phyloP scores from a whole-genome alignment of 495 filamentous ascomycete species.

The Aspergillus saccharolyticus region DNA sequence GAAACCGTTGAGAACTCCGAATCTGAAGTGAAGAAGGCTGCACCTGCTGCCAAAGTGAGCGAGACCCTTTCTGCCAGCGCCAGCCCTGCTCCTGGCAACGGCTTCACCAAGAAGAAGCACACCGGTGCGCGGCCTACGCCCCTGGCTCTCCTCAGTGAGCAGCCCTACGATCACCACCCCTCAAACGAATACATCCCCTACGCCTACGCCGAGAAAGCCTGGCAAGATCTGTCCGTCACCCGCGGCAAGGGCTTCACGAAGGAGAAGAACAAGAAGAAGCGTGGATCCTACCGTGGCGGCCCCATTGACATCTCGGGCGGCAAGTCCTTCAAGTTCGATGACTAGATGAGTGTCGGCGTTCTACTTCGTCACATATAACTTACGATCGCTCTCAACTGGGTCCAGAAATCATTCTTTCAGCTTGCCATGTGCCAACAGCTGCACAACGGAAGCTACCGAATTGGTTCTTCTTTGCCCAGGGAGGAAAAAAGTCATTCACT shows the following conservation, averaged over 20 bases:
- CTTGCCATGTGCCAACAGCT: neutral
- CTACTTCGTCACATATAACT: too few relatives aligned
- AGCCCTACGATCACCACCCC: constrained; percentile 44
- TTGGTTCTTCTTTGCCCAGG: neutral
- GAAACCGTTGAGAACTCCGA: constrained; percentile 33
- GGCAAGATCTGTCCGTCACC: constrained; percentile 80
- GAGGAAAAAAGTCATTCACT: constrained; percentile 7
- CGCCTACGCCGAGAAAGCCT: constrained; percentile 84
- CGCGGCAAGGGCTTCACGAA: constrained; percentile 98
- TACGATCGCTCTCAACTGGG: too few relatives aligned
- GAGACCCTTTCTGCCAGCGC: constrained; percentile 30
- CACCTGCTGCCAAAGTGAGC: constrained; percentile 29
- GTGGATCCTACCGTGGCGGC: constrained; percentile 83
- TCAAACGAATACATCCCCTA: constrained; percentile 74
- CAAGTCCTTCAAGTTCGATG: constrained; percentile 82
- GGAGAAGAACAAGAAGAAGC: constrained; percentile 95
- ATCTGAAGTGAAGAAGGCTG: constrained; percentile 22
- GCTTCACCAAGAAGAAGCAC: constrained; percentile 48
- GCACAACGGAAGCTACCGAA: neutral
- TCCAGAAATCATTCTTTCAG: too few relatives aligned
- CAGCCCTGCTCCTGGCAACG: constrained; percentile 43
- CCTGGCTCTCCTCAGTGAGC: constrained; percentile 42
- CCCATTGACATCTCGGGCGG: constrained; percentile 65
- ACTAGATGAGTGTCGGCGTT: constrained; percentile 41
- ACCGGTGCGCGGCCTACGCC: constrained; percentile 41